Base-by-base conservation (phyloP, 2,329 filamentous ascomycete genomes). In the Epichloe glyceriae region DNA sequence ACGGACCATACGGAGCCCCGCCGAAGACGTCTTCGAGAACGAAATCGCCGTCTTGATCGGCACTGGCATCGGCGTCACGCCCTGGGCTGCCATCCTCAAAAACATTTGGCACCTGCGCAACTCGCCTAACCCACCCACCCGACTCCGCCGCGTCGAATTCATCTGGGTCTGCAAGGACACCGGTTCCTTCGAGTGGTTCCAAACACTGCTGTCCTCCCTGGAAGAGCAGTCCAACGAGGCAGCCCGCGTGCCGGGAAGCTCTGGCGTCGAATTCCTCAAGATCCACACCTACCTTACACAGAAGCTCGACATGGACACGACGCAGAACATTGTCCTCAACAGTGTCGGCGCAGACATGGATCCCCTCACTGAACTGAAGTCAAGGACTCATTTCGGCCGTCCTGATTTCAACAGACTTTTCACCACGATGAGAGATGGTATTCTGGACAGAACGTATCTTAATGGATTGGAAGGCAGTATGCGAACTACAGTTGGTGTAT, bases 131-230 rank as follows among this genome's bases (percentile, higher is more conserved):
- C 88, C 90, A 22, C 90, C 91, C 1, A 82, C 80, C 47, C 87
- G 91, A 63, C 83, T 98, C 45, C 86, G 89, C 53, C 85, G 93
- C 66, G 91, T 98, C 34, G 93, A 98, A 67, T 98, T 98, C 70
- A 94, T 98, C 73, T 98, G 93, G 93, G 85, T 97, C 48, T 96
- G 91, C 78, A 93, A 87, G 67, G 90, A 96, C 63, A 95, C 90
- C 0, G 86, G 80, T 35, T 95, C 90, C 0, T 98, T 98, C 62
- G 93, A 97, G 70, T 98, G 93, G 93, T 97, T 98, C 75, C 93
- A 98, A 66, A 89, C 86, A 1, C 81, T 98, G 1, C 79, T 98
- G 15, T 87, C 86, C 0, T 94, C 88, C 0, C 84, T 98, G 20
- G 93, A 98, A 69, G 76, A 83, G 37, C 93, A 98, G 65, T 90